Conservation (phyloP, 2,329 filamentous ascomycete genomes). For the Alternaria angustiovoidea region DNA sequence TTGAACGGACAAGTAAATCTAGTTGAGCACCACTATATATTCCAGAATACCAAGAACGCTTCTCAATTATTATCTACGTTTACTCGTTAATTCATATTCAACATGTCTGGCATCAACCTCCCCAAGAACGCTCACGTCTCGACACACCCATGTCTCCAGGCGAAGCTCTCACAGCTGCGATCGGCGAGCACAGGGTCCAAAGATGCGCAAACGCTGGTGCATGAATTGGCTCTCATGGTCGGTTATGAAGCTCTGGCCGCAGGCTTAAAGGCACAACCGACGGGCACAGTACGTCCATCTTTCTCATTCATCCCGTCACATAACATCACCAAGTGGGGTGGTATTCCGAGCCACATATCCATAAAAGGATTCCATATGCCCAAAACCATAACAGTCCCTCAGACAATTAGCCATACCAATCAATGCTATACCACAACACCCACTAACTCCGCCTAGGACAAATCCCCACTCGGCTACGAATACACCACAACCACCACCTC, state of each 20-base stretch:
- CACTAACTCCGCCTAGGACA: constrained; percentile 62
- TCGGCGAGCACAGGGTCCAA: constrained; percentile 73
- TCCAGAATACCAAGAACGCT: neutral
- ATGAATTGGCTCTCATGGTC: constrained; percentile 86
- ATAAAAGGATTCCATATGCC: constrained; percentile 3
- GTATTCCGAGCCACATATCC: neutral
- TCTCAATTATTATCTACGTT: neutral
- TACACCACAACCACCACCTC: constrained; percentile 72
- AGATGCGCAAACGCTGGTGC: constrained; percentile 81
- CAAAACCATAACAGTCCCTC: neutral
- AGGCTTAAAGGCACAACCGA: constrained; percentile 64
- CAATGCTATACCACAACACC: neutral
- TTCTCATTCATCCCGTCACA: neutral
- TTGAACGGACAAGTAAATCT: constrained; percentile 8
- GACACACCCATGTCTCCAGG: constrained; percentile 81
- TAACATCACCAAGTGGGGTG: neutral
- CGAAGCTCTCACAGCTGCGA: constrained; percentile 89
- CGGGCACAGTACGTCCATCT: constrained; percentile 67
- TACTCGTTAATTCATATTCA: neutral
- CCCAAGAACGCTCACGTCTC: constrained; percentile 76
- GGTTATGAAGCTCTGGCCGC: constrained; percentile 80
- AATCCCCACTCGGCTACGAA: constrained; percentile 78
- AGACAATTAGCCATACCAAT: neutral
- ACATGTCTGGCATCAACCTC: constrained; percentile 48
- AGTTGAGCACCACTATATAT: neutral